phyloP scores from a whole-genome alignment of 768 basidiomycete species.

The Suillus paluster region DNA sequence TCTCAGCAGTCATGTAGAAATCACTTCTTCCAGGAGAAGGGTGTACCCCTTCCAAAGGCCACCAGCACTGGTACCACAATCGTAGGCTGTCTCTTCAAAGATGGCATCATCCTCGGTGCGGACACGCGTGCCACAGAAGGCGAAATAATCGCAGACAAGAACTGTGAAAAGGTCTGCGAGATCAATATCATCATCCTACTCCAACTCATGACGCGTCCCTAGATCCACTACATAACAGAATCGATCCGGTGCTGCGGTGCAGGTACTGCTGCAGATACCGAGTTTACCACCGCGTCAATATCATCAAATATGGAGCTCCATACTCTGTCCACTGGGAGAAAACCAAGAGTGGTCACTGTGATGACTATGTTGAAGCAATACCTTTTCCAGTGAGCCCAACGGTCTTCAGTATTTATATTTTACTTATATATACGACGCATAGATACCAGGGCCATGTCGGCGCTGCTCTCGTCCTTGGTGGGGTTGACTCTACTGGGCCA shows the following conservation, averaged over 20 bases:
- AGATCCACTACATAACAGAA: conserved; percentile 98
- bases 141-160: conserved; percentile 96
- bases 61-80: conserved; percentile 97
- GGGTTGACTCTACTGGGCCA: conserved; percentile 92
- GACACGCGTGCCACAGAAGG: conserved; percentile 97
- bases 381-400: conserved; percentile 73
- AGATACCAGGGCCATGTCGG: conserved; percentile 95
- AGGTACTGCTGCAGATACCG: conserved; percentile 98
- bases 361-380: conserved; percentile 99
- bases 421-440: neutral
- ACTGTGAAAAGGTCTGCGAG: conserved; percentile 91
- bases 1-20: conserved; percentile 51
- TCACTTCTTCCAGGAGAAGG: conserved; percentile 69
- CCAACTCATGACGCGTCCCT: conserved; percentile 4
- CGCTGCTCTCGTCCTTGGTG: conserved; percentile 94
- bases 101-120: conserved; percentile 93
- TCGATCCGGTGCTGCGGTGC: conserved; percentile 98
- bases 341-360: conserved; percentile 93
- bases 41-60: conserved; percentile 77
- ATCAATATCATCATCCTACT: conserved; percentile 1
- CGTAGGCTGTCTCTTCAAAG: conserved; percentile 92
- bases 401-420: neutral
- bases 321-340: conserved; percentile 85
- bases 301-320: conserved; percentile 97
- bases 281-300: conserved; percentile 93